A percentile compares a stretch with the other conserved stretches of the same genome.
phyloP scores from a whole-genome alignment of 2,329 filamentous ascomycete genomes.

The Hypoxylon sp. region DNA sequence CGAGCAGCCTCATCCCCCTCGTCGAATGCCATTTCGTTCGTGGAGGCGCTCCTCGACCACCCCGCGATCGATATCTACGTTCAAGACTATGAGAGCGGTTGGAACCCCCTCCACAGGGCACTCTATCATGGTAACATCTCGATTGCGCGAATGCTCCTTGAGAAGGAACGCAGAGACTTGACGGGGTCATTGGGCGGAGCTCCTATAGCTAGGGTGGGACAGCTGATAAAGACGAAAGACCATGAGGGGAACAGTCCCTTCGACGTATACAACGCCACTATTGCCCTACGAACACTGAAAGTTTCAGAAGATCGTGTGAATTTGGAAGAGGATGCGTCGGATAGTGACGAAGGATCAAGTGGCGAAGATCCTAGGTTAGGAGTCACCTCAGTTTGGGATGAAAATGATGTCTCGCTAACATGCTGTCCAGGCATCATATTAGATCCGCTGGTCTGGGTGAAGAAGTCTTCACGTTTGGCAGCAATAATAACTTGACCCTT shows the following conservation, averaged over 20 bases:
- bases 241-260: constrained; percentile 95
- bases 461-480: constrained; percentile 93
- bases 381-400: constrained; percentile 37
- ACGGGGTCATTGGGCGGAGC: constrained; percentile 70
- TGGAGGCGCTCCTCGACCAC: constrained; percentile 82
- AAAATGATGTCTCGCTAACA: constrained; percentile 47
- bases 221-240: constrained; percentile 94
- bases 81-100: constrained; percentile 92
- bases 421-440: constrained; percentile 46
- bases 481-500: constrained; percentile 93
- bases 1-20: constrained; percentile 83
- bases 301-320: constrained; percentile 48
- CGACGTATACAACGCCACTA: constrained; percentile 90
- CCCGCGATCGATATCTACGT: constrained; percentile 86
- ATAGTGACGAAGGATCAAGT: constrained; percentile 65
- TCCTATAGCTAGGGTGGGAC: constrained; percentile 73
- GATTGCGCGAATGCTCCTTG: constrained; percentile 84
- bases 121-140: constrained; percentile 91
- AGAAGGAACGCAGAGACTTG: constrained; percentile 78
- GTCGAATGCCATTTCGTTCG: constrained; percentile 78
- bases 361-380: constrained; percentile 46
- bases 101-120: constrained; percentile 93
- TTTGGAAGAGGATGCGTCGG: constrained; percentile 67
- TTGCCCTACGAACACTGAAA: constrained; percentile 79
- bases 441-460: constrained; percentile 68